phyloP scores from a whole-genome alignment of 176 grass and related monocot species.

The Eragrostis nindensis region DNA sequence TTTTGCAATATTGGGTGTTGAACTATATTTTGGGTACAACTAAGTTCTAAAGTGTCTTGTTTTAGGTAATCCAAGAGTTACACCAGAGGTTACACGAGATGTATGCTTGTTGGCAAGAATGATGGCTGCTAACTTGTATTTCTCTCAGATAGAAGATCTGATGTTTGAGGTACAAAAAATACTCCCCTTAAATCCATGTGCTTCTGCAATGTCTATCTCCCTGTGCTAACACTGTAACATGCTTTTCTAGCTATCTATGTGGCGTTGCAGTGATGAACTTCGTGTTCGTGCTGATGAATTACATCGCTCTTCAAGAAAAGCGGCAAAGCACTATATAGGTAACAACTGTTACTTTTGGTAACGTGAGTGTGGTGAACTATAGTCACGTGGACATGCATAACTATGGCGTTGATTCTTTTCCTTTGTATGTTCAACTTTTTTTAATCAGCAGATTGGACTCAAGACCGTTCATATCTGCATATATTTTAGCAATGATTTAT shows the following conservation, averaged over 20 bases:
- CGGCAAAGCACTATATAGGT: constrained; percentile 97
- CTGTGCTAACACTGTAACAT: constrained; percentile 26
- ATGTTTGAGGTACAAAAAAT: constrained; percentile 86
- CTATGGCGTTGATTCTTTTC: neutral
- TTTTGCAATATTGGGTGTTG: neutral
- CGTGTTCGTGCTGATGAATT: constrained; percentile 65
- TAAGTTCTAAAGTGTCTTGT: constrained; percentile 20
- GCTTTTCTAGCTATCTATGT: constrained; percentile 94
- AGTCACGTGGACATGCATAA: neutral
- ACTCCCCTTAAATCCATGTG: neutral
- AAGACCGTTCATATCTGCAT: neutral
- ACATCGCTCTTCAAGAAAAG: constrained; percentile 65
- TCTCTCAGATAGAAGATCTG: constrained; percentile 95
- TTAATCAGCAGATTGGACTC: neutral
- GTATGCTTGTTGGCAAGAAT: constrained; percentile 97
- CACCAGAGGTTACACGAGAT: constrained; percentile 95
- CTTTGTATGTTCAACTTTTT: neutral
- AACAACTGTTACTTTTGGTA: constrained; percentile 35
- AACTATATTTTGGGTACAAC: constrained; percentile 9
- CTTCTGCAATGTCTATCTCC: constrained; percentile 9
- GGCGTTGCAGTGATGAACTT: constrained; percentile 93
- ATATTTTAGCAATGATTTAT: neutral
- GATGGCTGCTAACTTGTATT: constrained; percentile 98
- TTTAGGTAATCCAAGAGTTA: constrained; percentile 97
- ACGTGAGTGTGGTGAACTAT: neutral